Percentiles rank a stretch among this genome's conserved stretches.
phyloP scores from a whole-genome alignment of 2,329 filamentous ascomycete genomes.

The Calonectria hongkongensis region DNA sequence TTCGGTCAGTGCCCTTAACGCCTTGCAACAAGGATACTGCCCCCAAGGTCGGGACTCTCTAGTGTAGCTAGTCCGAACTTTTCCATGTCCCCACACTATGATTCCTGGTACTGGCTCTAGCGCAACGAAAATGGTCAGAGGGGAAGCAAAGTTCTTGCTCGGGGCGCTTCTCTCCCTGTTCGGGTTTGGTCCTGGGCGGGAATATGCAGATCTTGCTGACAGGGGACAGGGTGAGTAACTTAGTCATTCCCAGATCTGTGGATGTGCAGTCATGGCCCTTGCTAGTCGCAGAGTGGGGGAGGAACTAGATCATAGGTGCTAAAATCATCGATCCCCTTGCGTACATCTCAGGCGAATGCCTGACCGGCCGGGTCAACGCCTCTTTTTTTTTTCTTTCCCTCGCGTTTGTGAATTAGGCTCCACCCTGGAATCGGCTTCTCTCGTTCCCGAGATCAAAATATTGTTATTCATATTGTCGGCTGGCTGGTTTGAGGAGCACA shows the following conservation, averaged over 20 bases:
- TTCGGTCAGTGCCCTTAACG: constrained; percentile 32
- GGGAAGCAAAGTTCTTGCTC: constrained; percentile 27
- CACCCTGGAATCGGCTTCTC: constrained; percentile 13
- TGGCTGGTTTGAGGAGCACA: constrained; percentile 9
- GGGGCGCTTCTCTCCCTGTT: constrained; percentile 33
- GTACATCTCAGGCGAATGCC: constrained; percentile 20
- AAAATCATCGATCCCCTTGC: constrained; percentile 26
- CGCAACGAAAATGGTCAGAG: constrained; percentile 8
- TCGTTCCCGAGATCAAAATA: constrained; percentile 16
- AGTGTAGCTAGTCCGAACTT: constrained; percentile 14
- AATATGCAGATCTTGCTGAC: constrained; percentile 51
- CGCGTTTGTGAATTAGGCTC: constrained; percentile 4
- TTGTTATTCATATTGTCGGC: constrained; percentile 6
- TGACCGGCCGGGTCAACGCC: not conserved
- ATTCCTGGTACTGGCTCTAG: constrained; percentile 19
- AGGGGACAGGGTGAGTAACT: constrained; percentile 39
- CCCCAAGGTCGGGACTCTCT: not conserved
- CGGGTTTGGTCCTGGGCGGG: constrained; percentile 40
- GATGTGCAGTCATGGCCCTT: constrained; percentile 46
- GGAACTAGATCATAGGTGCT: constrained; percentile 27
- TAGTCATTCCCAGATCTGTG: constrained; percentile 45
- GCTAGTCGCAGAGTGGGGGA: constrained; percentile 43
- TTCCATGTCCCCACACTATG: constrained; percentile 17
- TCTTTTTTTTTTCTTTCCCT: not conserved
- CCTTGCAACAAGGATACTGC: constrained; percentile 22